A percentile compares a stretch with the other conserved stretches of the same genome.
Evolutionary conservation across 345 rosid species (phyloP).

Genomic region (Linum trigynum): DNA sequence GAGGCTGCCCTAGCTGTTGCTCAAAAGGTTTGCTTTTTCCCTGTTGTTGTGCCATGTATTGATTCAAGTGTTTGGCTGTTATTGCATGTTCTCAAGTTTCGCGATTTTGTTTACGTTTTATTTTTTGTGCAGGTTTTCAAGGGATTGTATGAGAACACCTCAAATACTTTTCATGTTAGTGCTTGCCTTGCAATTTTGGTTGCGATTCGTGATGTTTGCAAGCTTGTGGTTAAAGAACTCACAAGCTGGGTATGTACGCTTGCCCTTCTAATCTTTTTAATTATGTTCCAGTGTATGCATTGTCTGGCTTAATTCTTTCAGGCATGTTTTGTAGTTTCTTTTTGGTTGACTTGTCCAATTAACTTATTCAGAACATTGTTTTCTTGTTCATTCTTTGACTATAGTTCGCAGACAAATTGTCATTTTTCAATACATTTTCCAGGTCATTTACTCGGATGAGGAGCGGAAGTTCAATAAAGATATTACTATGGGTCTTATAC

Average conservation of each 20-base stretch:
- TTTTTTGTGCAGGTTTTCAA: constrained; percentile 54
- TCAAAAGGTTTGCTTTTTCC: constrained; percentile 46
- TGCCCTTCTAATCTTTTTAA: not conserved
- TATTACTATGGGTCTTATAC: constrained; percentile 75
- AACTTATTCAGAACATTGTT: not conserved
- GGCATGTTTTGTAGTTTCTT: not conserved
- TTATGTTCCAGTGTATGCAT: not conserved
- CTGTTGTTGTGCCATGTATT: not conserved
- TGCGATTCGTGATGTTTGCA: constrained; percentile 90
- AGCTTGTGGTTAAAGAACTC: constrained; percentile 87
- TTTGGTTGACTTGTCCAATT: not conserved
- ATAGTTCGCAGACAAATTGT: not conserved
- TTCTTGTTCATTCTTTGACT: not conserved
- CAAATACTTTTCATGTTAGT: constrained; percentile 60
- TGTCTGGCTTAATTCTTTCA: not conserved
- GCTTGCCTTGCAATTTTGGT: constrained; percentile 78
- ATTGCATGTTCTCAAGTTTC: not conserved
- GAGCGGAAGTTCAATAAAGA: constrained; percentile 91
- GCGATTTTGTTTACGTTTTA: not conserved
- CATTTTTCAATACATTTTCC: not conserved
- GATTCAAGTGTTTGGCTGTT: not conserved
- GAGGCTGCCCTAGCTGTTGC: constrained; percentile 98
- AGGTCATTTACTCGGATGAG: constrained; percentile 94
- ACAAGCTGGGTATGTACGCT: constrained; percentile 81
- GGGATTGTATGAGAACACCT: constrained; percentile 80